Evolutionary conservation across 495 filamentous ascomycete genomes (phyloP), one percentile per base, ranked within the genome.

Genomic region (Amphirosellinia nigrospora): DNA sequence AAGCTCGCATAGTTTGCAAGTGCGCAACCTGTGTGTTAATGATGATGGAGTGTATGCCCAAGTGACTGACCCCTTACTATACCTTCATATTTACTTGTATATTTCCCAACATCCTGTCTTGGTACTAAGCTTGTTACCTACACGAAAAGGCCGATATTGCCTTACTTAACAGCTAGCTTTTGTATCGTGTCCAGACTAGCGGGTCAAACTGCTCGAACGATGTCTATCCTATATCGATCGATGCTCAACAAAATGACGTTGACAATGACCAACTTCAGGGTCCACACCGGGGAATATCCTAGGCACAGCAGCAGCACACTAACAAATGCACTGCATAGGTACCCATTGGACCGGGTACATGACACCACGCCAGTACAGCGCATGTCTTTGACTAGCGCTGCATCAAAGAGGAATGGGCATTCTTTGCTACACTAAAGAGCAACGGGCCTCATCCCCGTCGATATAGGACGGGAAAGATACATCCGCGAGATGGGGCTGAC

Each of bases 271-370:
- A 19, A 41, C 11, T 41, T 41, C 58, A 38, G 36, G 58, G 58
- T 61, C 58, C 36, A 61, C 58, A 36, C 55, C 55, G 28, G 55
- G 13, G 38, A 46, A 63, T 63, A 63, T 19, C 39, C 34, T 8
- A n/a, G 26, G 60, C 26, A 46, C 16, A 16, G 23, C 39, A 16
- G 23, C 39, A 43, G 60, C 60, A 63, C 61, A 43, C 61, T 65
- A 65, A 52, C 34, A 38, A 65, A 48, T 65, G 46, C 63, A 65
- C 28, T 30, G 46, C 63, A 64, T 52, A 21, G n/a, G 1, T 46
- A 36, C 19, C 32, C 30, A 60, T 39, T 41, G 21, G 58, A 38
- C 11, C 16, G 13, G 9, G 56, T 39, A 19, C 23, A 28, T 30
- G 21, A 36, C 48, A 26, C 10, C 11, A 41, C 56, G 38, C 32